Evolutionary conservation across 2,329 filamentous ascomycete species (phyloP).

Genomic region (Fusarium hostae): DNA sequence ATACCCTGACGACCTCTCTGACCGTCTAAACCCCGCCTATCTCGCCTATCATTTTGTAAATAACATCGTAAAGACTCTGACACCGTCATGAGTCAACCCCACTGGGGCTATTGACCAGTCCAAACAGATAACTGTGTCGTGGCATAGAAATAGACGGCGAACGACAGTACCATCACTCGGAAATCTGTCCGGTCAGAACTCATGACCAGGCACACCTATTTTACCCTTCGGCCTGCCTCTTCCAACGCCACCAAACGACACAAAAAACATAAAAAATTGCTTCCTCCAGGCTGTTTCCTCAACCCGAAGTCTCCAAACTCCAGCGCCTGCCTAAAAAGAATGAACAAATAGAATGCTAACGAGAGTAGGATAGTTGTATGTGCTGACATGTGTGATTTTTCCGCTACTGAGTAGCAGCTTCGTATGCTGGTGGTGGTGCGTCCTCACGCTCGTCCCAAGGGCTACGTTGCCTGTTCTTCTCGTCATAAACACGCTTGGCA

Average conservation of each 20-base stretch:
- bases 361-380: conserved; percentile 36
- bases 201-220: conserved; percentile 38
- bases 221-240: conserved; percentile 26
- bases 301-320: conserved; percentile 34
- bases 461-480: conserved; percentile 68
- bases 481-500: conserved; percentile 85
- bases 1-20: conserved; percentile 24
- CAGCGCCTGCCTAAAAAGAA: conserved; percentile 36
- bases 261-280: conserved; percentile 25
- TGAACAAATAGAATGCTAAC: conserved; percentile 26
- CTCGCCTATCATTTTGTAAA: conserved; percentile 21
- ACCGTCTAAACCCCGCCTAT: not conserved
- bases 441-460: conserved; percentile 64
- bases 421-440: conserved; percentile 70
- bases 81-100: conserved; percentile 31
- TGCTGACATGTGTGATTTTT: conserved; percentile 20
- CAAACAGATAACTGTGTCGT: conserved; percentile 28
- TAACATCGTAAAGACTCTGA: conserved; percentile 27
- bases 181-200: conserved; percentile 29
- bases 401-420: conserved; percentile 58
- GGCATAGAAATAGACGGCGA: conserved; percentile 24
- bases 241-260: conserved; percentile 39
- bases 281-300: conserved; percentile 18
- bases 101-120: conserved; percentile 28
- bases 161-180: conserved; percentile 21